Percentiles rank a stretch among this genome's conserved stretches.
Conservation (phyloP, 202 grass and related monocot genomes). For the Carex sylvatica region DNA sequence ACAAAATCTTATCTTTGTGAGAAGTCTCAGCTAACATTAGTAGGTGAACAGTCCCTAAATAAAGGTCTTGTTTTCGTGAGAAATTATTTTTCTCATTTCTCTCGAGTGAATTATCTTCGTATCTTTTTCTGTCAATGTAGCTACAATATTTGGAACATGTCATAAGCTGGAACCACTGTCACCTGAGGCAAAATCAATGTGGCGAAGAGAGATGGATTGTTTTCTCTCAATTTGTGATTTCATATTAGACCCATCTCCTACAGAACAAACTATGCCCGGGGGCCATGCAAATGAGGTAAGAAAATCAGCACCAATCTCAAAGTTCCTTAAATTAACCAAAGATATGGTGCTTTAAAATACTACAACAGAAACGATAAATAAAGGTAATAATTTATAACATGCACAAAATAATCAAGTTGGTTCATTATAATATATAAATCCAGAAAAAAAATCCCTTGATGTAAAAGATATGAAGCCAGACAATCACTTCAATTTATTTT, state of each 20-base stretch:
- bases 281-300: slow-evolving; percentile 65
- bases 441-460: neutral
- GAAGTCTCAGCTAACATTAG: neutral
- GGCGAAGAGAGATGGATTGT: slow-evolving; percentile 93
- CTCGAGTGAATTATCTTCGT: neutral
- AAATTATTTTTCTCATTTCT: neutral
- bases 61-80: neutral
- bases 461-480: neutral
- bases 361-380: neutral
- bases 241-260: slow-evolving; percentile 68
- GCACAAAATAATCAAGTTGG: neutral
- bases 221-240: slow-evolving; percentile 88
- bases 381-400: neutral
- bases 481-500: neutral
- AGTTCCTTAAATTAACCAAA: neutral
- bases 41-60: neutral
- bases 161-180: slow-evolving; percentile 66
- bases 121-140: slow-evolving; percentile 33
- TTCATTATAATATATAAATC: neutral
- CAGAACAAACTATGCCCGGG: slow-evolving; percentile 57
- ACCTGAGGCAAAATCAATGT: slow-evolving; percentile 76
- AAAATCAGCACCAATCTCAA: neutral
- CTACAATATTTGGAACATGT: slow-evolving; percentile 82
- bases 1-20: neutral
- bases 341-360: neutral